These are phyloP conservation scores for Blastobotrys raffinosifermentans DNA, from an alignment of 1,139 yeast species.

Conservation along the genomic window DNA sequence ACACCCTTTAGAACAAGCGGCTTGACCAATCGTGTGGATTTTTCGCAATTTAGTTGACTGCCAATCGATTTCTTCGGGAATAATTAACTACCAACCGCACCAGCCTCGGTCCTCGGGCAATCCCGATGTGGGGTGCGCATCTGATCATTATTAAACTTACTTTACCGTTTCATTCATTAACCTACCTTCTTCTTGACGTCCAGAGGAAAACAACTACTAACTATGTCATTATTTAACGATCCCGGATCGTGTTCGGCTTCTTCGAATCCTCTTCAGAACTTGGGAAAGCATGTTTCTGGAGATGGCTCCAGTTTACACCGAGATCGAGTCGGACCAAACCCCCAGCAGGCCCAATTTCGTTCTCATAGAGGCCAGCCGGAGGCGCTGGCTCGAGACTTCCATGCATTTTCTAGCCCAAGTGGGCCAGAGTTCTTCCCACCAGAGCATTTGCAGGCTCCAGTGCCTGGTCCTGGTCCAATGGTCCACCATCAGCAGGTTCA, in stretches of 20 bases:
- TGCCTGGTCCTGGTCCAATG: not conserved
- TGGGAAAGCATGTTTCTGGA: slow-evolving; percentile 25
- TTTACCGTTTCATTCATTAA: too few relatives aligned
- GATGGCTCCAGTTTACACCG: slow-evolving; percentile 4
- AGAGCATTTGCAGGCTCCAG: not conserved
- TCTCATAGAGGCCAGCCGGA: not conserved
- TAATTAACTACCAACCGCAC: too few relatives aligned
- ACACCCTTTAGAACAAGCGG: too few relatives aligned
- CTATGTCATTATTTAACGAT: slow-evolving; percentile 4
- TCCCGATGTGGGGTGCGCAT: too few relatives aligned
- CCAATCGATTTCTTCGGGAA: too few relatives aligned
- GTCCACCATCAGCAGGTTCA: slow-evolving; percentile 8
- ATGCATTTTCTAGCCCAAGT: slow-evolving; percentile 5
- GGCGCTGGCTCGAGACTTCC: slow-evolving; percentile 3
- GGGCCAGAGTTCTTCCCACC: slow-evolving; percentile 1
- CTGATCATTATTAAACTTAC: too few relatives aligned
- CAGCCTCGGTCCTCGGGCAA: too few relatives aligned
- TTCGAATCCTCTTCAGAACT: slow-evolving; percentile 29
- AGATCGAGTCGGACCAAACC: not conserved
- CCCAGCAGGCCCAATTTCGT: slow-evolving; percentile 6
- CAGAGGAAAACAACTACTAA: too few relatives aligned
- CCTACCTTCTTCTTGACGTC: too few relatives aligned
- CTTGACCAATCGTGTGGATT: too few relatives aligned
- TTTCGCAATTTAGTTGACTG: too few relatives aligned
- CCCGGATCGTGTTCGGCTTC: slow-evolving; percentile 31